These are phyloP conservation scores for Euphorbia pulcherrima DNA, from an alignment of 345 rosid genomes.

Conservation along the genomic window DNA sequence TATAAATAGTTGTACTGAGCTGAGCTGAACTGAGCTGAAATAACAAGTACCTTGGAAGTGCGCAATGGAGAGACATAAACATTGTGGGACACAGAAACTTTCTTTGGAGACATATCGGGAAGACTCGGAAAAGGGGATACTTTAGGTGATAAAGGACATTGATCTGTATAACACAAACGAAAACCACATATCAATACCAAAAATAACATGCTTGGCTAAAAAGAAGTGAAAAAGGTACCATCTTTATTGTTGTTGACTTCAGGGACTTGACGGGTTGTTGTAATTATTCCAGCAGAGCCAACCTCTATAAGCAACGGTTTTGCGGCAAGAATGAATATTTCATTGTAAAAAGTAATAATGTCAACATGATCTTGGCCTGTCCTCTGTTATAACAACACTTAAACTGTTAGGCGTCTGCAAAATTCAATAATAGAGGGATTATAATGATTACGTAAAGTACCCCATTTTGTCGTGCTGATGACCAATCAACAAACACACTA, in stretches of 20 bases:
- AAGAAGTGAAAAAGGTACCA: constrained; percentile 33
- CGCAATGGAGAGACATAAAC: constrained; percentile 94
- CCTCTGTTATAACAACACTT: constrained; percentile 49
- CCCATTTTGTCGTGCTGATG: constrained; percentile 53
- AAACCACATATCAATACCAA: constrained; percentile 9
- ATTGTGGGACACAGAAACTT: constrained; percentile 79
- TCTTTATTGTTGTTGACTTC: constrained; percentile 54
- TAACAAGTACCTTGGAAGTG: constrained; percentile 70
- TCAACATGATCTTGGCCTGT: constrained; percentile 83
- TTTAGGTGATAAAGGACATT: constrained; percentile 86
- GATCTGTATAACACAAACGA: constrained; percentile 40
- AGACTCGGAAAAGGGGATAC: constrained; percentile 74
- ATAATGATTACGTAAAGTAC: constrained; percentile 29
- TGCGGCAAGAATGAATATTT: constrained; percentile 69
- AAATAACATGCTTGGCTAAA: not conserved
- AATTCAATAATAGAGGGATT: constrained; percentile 2
- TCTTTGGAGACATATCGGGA: constrained; percentile 97
- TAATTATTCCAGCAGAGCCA: constrained; percentile 51
- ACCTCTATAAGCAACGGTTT: constrained; percentile 81
- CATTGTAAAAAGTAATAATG: constrained; percentile 86
- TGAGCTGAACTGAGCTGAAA: no score
- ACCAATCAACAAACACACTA: constrained; percentile 68
- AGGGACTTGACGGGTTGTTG: constrained; percentile 36
- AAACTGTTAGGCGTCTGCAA: constrained; percentile 22
- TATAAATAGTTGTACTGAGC: no score